phyloP scores from a whole-genome alignment of 495 filamentous ascomycete species.

The Glonium stellatum region DNA sequence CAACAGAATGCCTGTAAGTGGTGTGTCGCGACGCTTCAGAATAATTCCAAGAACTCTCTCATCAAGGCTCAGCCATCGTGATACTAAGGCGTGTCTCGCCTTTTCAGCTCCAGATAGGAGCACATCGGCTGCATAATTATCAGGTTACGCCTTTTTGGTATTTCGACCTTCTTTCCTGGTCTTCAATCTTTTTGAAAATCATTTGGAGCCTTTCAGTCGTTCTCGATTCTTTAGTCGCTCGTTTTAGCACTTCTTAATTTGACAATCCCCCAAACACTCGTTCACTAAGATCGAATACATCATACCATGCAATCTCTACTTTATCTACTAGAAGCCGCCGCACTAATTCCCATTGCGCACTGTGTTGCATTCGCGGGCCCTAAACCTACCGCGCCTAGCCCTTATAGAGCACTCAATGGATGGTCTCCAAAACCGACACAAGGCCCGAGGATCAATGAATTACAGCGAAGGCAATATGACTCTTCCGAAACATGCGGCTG shows the following conservation, averaged over 20 bases:
- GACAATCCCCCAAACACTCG: neutral
- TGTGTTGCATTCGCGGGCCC: constrained; percentile 23
- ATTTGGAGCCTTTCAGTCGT: neutral
- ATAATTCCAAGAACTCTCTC: neutral
- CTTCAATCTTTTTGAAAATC: neutral
- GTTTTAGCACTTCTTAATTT: constrained; percentile 4
- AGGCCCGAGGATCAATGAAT: constrained; percentile 17
- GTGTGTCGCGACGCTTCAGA: neutral
- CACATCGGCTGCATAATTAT: neutral
- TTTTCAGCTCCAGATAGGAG: neutral
- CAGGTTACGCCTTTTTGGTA: neutral
- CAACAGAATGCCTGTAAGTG: neutral
- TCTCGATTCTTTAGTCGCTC: constrained; percentile 7
- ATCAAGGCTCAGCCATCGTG: neutral
- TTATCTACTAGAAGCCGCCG: constrained; percentile 7
- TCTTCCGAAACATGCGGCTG: constrained; percentile 21
- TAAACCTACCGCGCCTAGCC: constrained; percentile 8
- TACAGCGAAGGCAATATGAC: constrained; percentile 12
- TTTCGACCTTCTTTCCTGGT: neutral
- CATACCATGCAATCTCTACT: constrained; percentile 11
- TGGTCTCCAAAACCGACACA: constrained; percentile 21
- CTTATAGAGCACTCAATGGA: constrained; percentile 9
- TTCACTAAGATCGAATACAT: neutral
- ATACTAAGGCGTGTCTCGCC: neutral
- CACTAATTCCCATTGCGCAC: constrained; percentile 8